Evolutionary conservation across 768 basidiomycete species (phyloP).

Genomic region (Mycena rosella): DNA sequence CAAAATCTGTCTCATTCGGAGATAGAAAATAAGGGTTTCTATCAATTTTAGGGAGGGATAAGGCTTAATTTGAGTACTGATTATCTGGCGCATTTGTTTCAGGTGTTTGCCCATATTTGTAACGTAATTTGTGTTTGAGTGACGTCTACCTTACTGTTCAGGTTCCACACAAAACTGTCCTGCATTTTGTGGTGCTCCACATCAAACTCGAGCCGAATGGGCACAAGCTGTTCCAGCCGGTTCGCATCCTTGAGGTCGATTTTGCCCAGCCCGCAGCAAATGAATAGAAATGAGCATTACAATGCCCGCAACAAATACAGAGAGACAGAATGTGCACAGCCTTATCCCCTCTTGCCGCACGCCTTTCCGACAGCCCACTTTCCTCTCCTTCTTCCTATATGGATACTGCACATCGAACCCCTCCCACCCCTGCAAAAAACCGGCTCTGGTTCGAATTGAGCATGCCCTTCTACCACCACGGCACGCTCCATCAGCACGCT

Average conservation of each 20-base stretch:
- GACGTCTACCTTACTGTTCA: too few species aligned
- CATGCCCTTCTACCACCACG: slow-evolving; percentile 77
- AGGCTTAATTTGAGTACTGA: too few species aligned
- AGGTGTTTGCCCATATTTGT: too few species aligned
- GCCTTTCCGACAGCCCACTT: slow-evolving; percentile 59
- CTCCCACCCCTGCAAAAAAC: slow-evolving; percentile 57
- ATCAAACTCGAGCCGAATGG: slow-evolving; percentile 96
- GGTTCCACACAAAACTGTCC: slow-evolving; percentile 98
- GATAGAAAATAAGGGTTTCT: too few species aligned
- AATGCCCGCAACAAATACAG: slow-evolving; percentile 6
- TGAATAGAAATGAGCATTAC: slow-evolving; percentile 27
- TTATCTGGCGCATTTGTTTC: too few species aligned
- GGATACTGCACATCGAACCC: slow-evolving; percentile 66
- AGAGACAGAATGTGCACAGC: slow-evolving; percentile 67
- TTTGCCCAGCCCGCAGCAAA: slow-evolving; percentile 64
- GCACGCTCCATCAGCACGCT: slow-evolving; percentile 55
- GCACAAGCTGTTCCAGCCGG: slow-evolving; percentile 86
- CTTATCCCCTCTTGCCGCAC: slow-evolving; percentile 74
- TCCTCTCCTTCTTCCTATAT: slow-evolving; percentile 53
- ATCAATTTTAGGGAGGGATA: too few species aligned
- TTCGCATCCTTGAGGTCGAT: slow-evolving; percentile 68
- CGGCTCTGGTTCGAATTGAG: slow-evolving; percentile 52
- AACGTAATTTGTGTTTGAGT: too few species aligned
- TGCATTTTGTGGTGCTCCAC: slow-evolving; percentile 94
- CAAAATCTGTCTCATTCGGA: too few species aligned